These are phyloP conservation scores for Phytophthora agathidicida DNA, from an alignment of 352 stramenopile species.

Conservation along the genomic window DNA sequence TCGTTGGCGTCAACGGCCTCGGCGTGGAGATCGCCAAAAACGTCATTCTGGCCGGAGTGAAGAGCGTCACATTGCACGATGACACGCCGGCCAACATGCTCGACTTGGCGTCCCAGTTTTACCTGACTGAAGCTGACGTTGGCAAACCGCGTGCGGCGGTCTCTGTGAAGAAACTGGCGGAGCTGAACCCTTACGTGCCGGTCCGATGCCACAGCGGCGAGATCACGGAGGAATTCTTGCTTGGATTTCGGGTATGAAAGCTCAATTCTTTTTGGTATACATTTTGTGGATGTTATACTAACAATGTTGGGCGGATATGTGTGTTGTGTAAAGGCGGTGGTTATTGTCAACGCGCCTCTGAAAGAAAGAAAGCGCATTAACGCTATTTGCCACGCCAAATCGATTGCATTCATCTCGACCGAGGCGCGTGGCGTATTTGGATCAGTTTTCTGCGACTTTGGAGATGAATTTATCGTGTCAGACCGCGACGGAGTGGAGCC, in stretches of 20 bases:
- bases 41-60: slow-evolving; percentile 96
- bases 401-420: slow-evolving; percentile 93
- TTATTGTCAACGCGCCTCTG: slow-evolving; percentile 85
- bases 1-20: slow-evolving; percentile 95
- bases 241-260: slow-evolving; percentile 61
- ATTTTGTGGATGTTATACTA: slow-evolving; percentile 5
- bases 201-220: slow-evolving; percentile 69
- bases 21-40: slow-evolving; percentile 99
- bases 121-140: slow-evolving; percentile 91
- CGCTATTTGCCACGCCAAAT: slow-evolving; percentile 82
- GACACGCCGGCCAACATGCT: slow-evolving; percentile 77
- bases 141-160: slow-evolving; percentile 85
- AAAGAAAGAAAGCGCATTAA: slow-evolving; percentile 79
- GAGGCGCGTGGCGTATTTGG: slow-evolving; percentile 95
- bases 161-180: slow-evolving; percentile 90
- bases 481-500: slow-evolving; percentile 96
- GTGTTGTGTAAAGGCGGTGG: slow-evolving; percentile 59
- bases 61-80: slow-evolving; percentile 96
- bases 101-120: slow-evolving; percentile 97
- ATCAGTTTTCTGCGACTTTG: slow-evolving; percentile 98
- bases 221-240: slow-evolving; percentile 76
- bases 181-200: slow-evolving; percentile 98
- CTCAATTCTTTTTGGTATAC: too few relatives aligned
- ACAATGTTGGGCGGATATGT: not conserved
- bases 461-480: slow-evolving; percentile 92